Percentiles rank a stretch among this genome's conserved stretches.
These are phyloP conservation scores for Bruguiera hainesii DNA, from an alignment of 441 rosid genomes.

Conservation along the genomic window DNA sequence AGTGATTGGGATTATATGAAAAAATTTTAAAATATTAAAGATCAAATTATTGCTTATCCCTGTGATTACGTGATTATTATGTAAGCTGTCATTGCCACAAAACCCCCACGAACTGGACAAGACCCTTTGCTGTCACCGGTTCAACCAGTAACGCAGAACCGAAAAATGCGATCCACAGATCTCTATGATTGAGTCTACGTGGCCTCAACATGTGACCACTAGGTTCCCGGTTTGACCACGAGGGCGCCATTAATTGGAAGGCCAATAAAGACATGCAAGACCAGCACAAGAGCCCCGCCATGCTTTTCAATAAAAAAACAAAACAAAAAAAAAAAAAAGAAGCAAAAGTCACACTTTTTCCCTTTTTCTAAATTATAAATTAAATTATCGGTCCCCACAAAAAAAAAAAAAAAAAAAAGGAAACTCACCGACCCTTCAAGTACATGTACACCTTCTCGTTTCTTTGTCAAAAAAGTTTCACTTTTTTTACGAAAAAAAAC, in stretches of 20 bases:
- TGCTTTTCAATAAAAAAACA: conserved; percentile 18
- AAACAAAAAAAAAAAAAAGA: conserved; percentile 3
- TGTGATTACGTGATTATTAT: no score
- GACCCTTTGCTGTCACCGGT: not conserved
- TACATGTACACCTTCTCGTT: conserved; percentile 27
- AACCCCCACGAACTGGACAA: not conserved
- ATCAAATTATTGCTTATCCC: no score
- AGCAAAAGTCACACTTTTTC: not conserved
- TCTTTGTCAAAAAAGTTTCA: conserved; percentile 24
- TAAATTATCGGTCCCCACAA: conserved; percentile 19
- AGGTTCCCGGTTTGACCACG: conserved; percentile 23
- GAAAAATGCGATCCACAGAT: conserved; percentile 16
- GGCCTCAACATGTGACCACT: conserved; percentile 23
- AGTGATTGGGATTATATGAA: no score
- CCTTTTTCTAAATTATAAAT: not conserved
- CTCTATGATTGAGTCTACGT: conserved; percentile 30
- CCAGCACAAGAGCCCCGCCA: conserved; percentile 40
- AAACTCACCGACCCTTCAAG: not conserved
- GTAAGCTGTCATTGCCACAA: no score
- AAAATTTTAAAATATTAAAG: no score
- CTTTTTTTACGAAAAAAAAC: not conserved
- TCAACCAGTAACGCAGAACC: conserved; percentile 18
- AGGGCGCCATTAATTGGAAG: conserved; percentile 17
- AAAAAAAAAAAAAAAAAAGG: not conserved
- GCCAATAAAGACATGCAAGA: conserved; percentile 13